These are phyloP conservation scores for Halenospora varia DNA, from an alignment of 495 filamentous ascomycete genomes.

Conservation along the genomic window DNA sequence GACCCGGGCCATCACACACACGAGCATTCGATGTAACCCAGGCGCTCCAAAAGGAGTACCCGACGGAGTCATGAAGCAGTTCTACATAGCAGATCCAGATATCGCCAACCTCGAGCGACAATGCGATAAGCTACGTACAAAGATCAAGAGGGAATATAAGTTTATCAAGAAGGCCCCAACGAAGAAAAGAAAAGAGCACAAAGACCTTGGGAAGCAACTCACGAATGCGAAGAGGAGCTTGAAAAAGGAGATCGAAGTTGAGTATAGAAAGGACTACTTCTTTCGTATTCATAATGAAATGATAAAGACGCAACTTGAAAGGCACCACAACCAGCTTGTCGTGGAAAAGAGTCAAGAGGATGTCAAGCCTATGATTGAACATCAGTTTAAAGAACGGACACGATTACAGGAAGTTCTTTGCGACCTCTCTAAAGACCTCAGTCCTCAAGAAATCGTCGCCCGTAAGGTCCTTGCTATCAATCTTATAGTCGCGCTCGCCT, in stretches of 20 bases:
- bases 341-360: conserved; percentile 4
- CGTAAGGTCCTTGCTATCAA: conserved; percentile 8
- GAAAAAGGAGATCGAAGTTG: conserved; percentile 7
- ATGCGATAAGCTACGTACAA: conserved; percentile 4
- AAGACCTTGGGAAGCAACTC: background rate
- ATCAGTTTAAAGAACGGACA: conserved; percentile 15
- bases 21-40: conserved; percentile 15
- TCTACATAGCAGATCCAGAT: conserved; percentile 9
- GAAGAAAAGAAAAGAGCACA: background rate
- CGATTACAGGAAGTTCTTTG: conserved; percentile 8
- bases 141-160: conserved; percentile 10
- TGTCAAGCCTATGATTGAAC: conserved; percentile 4
- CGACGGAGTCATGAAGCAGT: too few species aligned
- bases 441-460: conserved; percentile 6
- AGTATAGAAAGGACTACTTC: conserved; percentile 21
- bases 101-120: conserved; percentile 12
- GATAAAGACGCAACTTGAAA: conserved; percentile 17
- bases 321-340: background rate
- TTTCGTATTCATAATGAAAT: conserved; percentile 19
- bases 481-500: conserved; percentile 3
- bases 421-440: conserved; percentile 12
- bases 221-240: conserved; percentile 6
- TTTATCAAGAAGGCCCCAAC: conserved; percentile 13
- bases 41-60: conserved; percentile 4
- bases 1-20: conserved; percentile 21